Conservation (phyloP, 495 filamentous ascomycete genomes). For the Talaromyces stipitatus region DNA sequence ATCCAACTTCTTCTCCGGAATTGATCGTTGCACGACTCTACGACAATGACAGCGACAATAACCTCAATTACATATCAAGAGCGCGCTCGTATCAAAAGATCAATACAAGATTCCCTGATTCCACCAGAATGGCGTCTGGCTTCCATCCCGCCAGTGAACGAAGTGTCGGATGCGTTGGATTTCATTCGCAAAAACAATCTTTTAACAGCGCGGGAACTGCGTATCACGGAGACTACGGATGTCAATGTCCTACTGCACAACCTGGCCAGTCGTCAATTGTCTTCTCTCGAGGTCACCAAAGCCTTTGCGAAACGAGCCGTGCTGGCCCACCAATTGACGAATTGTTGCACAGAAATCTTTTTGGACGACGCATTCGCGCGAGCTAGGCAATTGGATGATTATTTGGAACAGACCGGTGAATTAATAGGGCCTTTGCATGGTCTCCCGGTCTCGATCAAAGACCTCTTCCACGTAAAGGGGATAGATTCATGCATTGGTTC, state of each 20-base stretch:
- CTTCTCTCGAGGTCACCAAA: constrained; percentile 37
- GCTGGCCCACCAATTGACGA: constrained; percentile 50
- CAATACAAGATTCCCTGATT: constrained; percentile 30
- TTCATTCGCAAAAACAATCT: constrained; percentile 6
- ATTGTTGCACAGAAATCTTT: constrained; percentile 61
- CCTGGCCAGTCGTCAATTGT: constrained; percentile 37
- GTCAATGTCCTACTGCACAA: background rate
- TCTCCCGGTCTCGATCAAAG: constrained; percentile 61
- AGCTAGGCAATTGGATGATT: constrained; percentile 34
- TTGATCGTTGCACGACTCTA: background rate
- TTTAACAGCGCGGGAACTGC: background rate
- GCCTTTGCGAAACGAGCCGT: constrained; percentile 54
- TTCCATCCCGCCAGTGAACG: constrained; percentile 17
- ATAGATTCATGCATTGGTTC: constrained; percentile 40
- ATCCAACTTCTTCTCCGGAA: background rate
- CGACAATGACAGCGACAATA: background rate
- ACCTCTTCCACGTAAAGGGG: constrained; percentile 53
- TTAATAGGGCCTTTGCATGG: constrained; percentile 58
- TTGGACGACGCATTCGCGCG: constrained; percentile 38
- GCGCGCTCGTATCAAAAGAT: constrained; percentile 25
- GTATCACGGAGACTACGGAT: constrained; percentile 2
- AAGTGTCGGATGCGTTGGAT: constrained; percentile 13
- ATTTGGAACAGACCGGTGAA: constrained; percentile 29
- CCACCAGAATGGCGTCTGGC: constrained; percentile 29
- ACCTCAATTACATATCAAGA: constrained; percentile 8